These are phyloP conservation scores for Paramyrothecium sp. DNA, from an alignment of 2,329 filamentous ascomycete species.

Conservation along the genomic window DNA sequence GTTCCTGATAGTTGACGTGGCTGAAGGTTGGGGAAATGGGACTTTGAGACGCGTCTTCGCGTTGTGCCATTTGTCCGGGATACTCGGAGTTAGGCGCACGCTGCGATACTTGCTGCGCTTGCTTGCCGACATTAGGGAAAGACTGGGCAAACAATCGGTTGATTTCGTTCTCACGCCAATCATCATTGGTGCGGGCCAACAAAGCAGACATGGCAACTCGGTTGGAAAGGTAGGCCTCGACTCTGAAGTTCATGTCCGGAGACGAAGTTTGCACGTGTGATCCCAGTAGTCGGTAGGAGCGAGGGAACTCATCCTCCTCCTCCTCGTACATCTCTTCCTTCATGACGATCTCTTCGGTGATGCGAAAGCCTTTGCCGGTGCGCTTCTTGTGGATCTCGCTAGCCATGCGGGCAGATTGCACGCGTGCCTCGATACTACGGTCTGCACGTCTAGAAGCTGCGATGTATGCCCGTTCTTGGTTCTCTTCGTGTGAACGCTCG, in stretches of 20 bases:
- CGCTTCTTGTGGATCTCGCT: slow-evolving; percentile 90
- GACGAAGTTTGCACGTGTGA: slow-evolving; percentile 61
- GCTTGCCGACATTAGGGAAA: slow-evolving; percentile 37
- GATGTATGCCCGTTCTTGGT: slow-evolving; percentile 87
- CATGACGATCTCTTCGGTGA: slow-evolving; percentile 81
- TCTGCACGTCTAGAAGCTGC: slow-evolving; percentile 86
- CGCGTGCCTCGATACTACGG: slow-evolving; percentile 79
- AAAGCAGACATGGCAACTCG: slow-evolving; percentile 41
- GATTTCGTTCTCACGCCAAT: slow-evolving; percentile 43
- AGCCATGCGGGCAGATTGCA: slow-evolving; percentile 83
- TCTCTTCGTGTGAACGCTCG: slow-evolving; percentile 76
- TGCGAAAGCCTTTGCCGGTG: slow-evolving; percentile 77
- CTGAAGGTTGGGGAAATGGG: slow-evolving; percentile 19
- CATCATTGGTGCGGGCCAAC: slow-evolving; percentile 30
- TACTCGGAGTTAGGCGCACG: slow-evolving; percentile 17
- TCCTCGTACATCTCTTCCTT: slow-evolving; percentile 97
- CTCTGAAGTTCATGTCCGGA: slow-evolving; percentile 58
- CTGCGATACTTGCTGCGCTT: slow-evolving; percentile 21
- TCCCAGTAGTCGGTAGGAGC: slow-evolving; percentile 63
- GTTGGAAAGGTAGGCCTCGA: slow-evolving; percentile 48
- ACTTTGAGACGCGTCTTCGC: slow-evolving; percentile 9
- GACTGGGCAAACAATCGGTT: slow-evolving; percentile 45
- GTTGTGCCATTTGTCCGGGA: slow-evolving; percentile 3
- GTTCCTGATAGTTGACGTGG: slow-evolving; percentile 16
- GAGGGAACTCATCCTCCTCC: slow-evolving; percentile 77